Conservation (phyloP, 1,284 basidiomycete species). For the Trametes sp. region DNA sequence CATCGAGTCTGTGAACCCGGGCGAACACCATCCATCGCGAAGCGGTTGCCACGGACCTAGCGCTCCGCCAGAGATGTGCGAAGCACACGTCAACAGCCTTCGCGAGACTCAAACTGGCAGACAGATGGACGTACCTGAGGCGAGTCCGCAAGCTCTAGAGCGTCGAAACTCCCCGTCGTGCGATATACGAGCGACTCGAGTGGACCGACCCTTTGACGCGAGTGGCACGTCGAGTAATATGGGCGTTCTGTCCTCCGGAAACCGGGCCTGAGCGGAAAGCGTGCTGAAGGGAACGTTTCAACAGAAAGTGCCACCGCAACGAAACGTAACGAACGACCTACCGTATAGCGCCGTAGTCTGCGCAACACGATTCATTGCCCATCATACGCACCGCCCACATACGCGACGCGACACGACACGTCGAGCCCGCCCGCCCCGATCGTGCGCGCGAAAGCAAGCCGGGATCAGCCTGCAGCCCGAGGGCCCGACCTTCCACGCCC, state of each 20-base stretch:
- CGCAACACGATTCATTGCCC: too few species aligned
- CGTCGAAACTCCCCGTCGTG: background rate
- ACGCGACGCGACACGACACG: background rate
- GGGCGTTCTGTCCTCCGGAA: background rate
- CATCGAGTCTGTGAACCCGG: background rate
- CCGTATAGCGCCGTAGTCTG: background rate
- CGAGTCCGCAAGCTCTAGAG: background rate
- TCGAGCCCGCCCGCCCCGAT: background rate
- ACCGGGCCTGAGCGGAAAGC: background rate
- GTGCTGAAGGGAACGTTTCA: background rate
- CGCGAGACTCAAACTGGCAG: background rate
- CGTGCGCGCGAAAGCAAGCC: background rate
- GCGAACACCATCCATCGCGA: background rate
- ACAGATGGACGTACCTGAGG: slow-evolving; percentile 12
- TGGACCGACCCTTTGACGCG: too few species aligned
- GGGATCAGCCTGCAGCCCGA: background rate
- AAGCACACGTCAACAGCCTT: slow-evolving; percentile 12
- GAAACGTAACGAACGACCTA: background rate
- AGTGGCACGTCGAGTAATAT: background rate
- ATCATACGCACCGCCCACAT: too few species aligned
- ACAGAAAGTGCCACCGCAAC: too few species aligned
- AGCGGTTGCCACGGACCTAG: slow-evolving; percentile 11
- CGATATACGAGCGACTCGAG: background rate
- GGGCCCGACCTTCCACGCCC: background rate
- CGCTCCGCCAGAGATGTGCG: slow-evolving; percentile 5